These are phyloP conservation scores for Mycena sanguinolenta DNA, from an alignment of 768 basidiomycete genomes.

Conservation along the genomic window DNA sequence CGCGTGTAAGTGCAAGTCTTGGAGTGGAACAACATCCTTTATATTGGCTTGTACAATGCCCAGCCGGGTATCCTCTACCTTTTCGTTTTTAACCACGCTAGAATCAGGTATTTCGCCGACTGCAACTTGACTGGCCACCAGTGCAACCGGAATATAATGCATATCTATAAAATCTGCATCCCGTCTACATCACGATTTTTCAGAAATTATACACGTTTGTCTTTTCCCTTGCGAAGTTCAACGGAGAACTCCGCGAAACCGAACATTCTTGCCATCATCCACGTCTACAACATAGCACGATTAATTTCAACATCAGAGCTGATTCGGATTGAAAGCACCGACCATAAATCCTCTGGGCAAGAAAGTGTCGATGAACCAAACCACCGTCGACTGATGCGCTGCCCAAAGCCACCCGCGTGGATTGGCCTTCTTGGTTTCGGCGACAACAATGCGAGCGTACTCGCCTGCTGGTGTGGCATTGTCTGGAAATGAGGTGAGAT, in stretches of 20 bases:
- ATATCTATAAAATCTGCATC: too few relatives aligned
- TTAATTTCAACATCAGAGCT: not conserved
- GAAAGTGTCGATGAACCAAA: not conserved
- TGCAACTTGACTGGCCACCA: too few relatives aligned
- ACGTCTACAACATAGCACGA: not conserved
- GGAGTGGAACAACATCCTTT: too few relatives aligned
- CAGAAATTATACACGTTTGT: not conserved
- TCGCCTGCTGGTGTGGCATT: not conserved
- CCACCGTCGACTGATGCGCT: not conserved
- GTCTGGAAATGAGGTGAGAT: not conserved
- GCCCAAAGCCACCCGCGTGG: slow-evolving; percentile 7
- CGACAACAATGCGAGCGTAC: slow-evolving; percentile 13
- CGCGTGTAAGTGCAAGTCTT: too few relatives aligned
- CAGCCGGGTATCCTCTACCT: too few relatives aligned
- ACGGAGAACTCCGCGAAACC: not conserved
- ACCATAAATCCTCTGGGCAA: not conserved
- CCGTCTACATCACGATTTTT: too few relatives aligned
- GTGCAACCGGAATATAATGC: too few relatives aligned
- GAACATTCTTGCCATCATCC: not conserved
- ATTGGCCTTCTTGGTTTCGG: slow-evolving; percentile 4
- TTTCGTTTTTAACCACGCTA: too few relatives aligned
- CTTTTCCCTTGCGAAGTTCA: not conserved
- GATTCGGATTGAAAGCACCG: not conserved
- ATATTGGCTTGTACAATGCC: too few relatives aligned
- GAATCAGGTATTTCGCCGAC: too few relatives aligned